Percentiles rank a stretch among this genome's conserved stretches.
Evolutionary conservation across 441 rosid species (phyloP).

Genomic region (Gossypium gossypioides): DNA sequence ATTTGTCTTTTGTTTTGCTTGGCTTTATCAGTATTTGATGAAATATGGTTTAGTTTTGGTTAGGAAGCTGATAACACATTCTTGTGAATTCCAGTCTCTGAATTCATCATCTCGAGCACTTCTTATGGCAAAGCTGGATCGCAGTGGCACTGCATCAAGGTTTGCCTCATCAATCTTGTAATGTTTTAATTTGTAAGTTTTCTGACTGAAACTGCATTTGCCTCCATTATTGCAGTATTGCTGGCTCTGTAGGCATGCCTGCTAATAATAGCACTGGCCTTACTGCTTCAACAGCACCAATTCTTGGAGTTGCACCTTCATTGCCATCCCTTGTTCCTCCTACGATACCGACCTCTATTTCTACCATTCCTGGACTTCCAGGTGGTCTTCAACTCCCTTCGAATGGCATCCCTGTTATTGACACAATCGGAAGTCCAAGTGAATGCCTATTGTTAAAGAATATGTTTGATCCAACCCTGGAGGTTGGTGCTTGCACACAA

Average conservation of each 20-base stretch:
- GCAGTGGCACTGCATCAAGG: slow-evolving; percentile 75
- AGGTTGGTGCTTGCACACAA: slow-evolving; percentile 35
- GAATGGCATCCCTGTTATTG: slow-evolving; percentile 32
- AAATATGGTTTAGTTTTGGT: neutral
- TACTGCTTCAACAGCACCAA: slow-evolving; percentile 36
- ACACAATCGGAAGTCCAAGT: slow-evolving; percentile 68
- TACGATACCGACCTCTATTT: slow-evolving; percentile 36
- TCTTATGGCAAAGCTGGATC: slow-evolving; percentile 90
- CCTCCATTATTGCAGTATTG: slow-evolving; percentile 26
- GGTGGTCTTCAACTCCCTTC: slow-evolving; percentile 41
- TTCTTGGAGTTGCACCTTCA: slow-evolving; percentile 33
- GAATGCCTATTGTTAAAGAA: slow-evolving; percentile 84
- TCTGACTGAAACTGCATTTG: slow-evolving; percentile 10
- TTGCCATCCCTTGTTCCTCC: slow-evolving; percentile 45
- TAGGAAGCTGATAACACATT: slow-evolving; percentile 11
- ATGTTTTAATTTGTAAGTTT: neutral
- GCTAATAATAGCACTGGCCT: slow-evolving; percentile 32
- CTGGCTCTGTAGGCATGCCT: slow-evolving; percentile 29
- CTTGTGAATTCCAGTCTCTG: slow-evolving; percentile 47
- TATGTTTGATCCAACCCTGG: slow-evolving; percentile 85
- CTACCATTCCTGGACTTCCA: slow-evolving; percentile 42
- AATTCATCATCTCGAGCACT: slow-evolving; percentile 83
- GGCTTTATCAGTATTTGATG: neutral
- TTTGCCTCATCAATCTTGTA: slow-evolving; percentile 17
- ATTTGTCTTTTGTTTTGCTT: neutral